Evolutionary conservation across 2,329 filamentous ascomycete genomes (phyloP), one percentile per base, ranked within the genome.

Genomic region (Clonostachys byssicola): DNA sequence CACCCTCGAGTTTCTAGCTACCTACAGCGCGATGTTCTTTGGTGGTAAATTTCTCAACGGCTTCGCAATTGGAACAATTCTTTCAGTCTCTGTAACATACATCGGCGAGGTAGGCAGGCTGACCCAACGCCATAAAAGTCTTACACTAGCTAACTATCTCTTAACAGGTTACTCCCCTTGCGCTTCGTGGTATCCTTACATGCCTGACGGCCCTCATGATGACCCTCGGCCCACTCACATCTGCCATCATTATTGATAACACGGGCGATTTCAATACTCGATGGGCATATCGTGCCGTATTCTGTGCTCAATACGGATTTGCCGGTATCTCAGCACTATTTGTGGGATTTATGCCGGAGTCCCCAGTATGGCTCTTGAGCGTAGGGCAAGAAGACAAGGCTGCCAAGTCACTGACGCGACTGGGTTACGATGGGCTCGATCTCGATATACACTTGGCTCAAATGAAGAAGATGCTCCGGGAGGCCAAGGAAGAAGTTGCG

Each of bases 1-100:
- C 41, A 67, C 65, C 6, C 59, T 71, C 54, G 67, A 71, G 50
- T 68, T 71, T 35, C 55, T 70, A 8, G 62, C 68, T 6, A 70
- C 67, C 0, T 60, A 65, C 6, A 70, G 69, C 35, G 60, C 56
- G n/a, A 51, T 66, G 33, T 71, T 71, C 57, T 71, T 71, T 47
- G 58, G 62, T 23, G 68, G 68, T 14, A 72, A 72, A 49, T 67
- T 71, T 46, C 48, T 72, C 39, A 70, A 71, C 42, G 69, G 68
- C 2, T 68, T 71, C 46, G 63, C 65, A 0, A 57, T 60, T 20
- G 61, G 61, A 36, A 53, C 55, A 12, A 49, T 61, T 10, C 52
- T 49, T 1, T 55, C 59, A 0, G 57, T 61, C 7, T 55, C 56
- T 2, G 57, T 61, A 7, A 59, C 58, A 6, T 63, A 64, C 49